These are phyloP conservation scores for Blastobotrys ciferrii DNA, from an alignment of 1,139 yeast species.

Conservation along the genomic window DNA sequence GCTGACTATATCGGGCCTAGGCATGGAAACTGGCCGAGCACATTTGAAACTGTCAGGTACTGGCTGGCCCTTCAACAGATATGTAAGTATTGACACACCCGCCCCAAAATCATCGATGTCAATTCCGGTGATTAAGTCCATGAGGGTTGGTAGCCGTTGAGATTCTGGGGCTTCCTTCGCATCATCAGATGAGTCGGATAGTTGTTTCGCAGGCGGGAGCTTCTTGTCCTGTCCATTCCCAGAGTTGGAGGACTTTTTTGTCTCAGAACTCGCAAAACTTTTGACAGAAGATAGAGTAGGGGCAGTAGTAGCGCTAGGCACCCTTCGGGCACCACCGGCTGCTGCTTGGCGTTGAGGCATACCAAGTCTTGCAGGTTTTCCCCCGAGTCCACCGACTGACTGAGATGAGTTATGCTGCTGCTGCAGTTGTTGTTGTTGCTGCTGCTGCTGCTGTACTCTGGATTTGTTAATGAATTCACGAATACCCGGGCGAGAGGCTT, in stretches of 20 bases:
- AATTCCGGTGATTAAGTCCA: slow-evolving; percentile 21
- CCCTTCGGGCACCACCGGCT: slow-evolving; percentile 1
- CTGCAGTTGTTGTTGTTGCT: slow-evolving; percentile 8
- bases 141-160: slow-evolving; percentile 17
- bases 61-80: slow-evolving; percentile 20
- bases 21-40: slow-evolving; percentile 23
- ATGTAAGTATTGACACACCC: slow-evolving; percentile 24
- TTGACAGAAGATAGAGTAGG: neutral
- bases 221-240: neutral
- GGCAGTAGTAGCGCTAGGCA: slow-evolving; percentile 3
- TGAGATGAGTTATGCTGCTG: neutral
- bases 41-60: slow-evolving; percentile 20
- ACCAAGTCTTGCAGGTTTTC: slow-evolving; percentile 16
- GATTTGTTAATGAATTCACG: slow-evolving; percentile 25
- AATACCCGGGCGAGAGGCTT: slow-evolving; percentile 20
- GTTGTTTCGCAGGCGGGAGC: slow-evolving; percentile 5
- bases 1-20: slow-evolving; percentile 26
- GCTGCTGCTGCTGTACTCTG: slow-evolving; percentile 14
- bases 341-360: slow-evolving; percentile 16
- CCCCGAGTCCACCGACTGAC: neutral
- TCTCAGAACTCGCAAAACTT: slow-evolving; percentile 2
- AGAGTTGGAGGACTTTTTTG: neutral
- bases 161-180: no score
- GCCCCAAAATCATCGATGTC: slow-evolving; percentile 21
- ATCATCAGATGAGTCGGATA: slow-evolving; percentile 3